These are phyloP conservation scores for Saccharomyces kudriavzevii DNA, from an alignment of 805 yeast species.

Conservation along the genomic window DNA sequence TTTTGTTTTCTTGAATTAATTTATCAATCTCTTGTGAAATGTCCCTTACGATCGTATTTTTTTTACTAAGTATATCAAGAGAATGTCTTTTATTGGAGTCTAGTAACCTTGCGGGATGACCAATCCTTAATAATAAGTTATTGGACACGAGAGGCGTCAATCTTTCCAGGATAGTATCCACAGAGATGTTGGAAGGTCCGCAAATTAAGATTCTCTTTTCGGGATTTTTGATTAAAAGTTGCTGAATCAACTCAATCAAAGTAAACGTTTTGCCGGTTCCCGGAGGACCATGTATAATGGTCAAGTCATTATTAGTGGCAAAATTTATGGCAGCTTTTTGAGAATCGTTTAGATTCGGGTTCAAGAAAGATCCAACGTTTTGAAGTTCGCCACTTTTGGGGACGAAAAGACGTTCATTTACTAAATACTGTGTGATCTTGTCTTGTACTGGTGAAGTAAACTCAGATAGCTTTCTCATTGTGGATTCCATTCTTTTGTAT, in stretches of 20 bases:
- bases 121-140: slow-evolving; percentile 63
- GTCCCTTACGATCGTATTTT: slow-evolving; percentile 52
- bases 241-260: slow-evolving; percentile 70
- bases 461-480: slow-evolving; percentile 59
- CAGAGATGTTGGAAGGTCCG: slow-evolving; percentile 90
- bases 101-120: slow-evolving; percentile 86
- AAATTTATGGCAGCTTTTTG: slow-evolving; percentile 68
- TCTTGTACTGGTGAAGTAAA: slow-evolving; percentile 32
- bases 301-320: slow-evolving; percentile 50
- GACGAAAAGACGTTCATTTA: slow-evolving; percentile 31
- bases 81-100: slow-evolving; percentile 59
- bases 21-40: slow-evolving; percentile 63
- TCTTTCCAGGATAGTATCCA: slow-evolving; percentile 83
- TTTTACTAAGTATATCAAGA: slow-evolving; percentile 59
- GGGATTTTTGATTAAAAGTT: slow-evolving; percentile 43
- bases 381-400: slow-evolving; percentile 4
- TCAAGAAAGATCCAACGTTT: slow-evolving; percentile 10
- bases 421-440: slow-evolving; percentile 37
- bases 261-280: slow-evolving; percentile 83
- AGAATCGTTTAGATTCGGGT: slow-evolving; percentile 42
- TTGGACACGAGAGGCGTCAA: slow-evolving; percentile 39
- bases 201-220: slow-evolving; percentile 64
- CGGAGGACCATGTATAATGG: slow-evolving; percentile 69
- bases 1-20: slow-evolving; percentile 49
- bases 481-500: slow-evolving; percentile 69